Evolutionary conservation across 2,329 filamentous ascomycete genomes (phyloP).

Genomic region (Shiraia bambusicola): DNA sequence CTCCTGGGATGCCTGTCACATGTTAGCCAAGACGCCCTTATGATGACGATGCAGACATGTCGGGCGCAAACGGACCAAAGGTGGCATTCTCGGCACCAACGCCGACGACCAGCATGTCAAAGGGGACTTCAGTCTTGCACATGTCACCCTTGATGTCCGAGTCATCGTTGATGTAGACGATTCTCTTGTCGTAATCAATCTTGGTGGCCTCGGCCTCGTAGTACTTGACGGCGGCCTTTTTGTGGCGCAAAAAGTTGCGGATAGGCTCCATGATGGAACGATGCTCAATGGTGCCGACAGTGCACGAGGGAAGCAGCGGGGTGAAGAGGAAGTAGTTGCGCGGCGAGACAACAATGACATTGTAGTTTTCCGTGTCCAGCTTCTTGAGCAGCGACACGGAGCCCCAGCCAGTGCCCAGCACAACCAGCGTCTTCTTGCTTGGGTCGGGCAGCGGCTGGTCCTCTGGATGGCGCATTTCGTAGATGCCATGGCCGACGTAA

Average conservation of each 20-base stretch:
- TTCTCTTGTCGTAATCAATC: conserved; percentile 87
- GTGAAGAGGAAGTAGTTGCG: conserved; percentile 99
- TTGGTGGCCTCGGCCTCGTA: conserved; percentile 97
- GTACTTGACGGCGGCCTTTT: conserved; percentile 90
- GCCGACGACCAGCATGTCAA: conserved; percentile 97
- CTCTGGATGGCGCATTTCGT: conserved; percentile 75
- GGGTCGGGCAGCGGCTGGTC: conserved; percentile 80
- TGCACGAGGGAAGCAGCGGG: conserved; percentile 93
- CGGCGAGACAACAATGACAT: conserved; percentile 94
- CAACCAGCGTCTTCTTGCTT: conserved; percentile 92
- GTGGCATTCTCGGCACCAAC: conserved; percentile 98
- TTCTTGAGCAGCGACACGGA: conserved; percentile 97
- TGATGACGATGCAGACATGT: background rate
- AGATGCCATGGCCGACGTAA: conserved; percentile 79
- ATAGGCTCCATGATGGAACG: conserved; percentile 99
- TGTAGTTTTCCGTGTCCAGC: conserved; percentile 98
- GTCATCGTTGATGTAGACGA: conserved; percentile 86
- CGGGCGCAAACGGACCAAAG: conserved; percentile 64
- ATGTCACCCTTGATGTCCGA: conserved; percentile 87
- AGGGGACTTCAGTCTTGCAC: conserved; percentile 83
- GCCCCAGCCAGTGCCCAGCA: conserved; percentile 94
- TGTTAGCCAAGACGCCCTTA: conserved; percentile 19
- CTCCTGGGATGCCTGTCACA: conserved; percentile 74
- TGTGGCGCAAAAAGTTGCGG: conserved; percentile 91
- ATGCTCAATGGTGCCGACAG: conserved; percentile 95